These are phyloP conservation scores for Friedmanniomyces simplex DNA, from an alignment of 495 filamentous ascomycete genomes.

Conservation along the genomic window DNA sequence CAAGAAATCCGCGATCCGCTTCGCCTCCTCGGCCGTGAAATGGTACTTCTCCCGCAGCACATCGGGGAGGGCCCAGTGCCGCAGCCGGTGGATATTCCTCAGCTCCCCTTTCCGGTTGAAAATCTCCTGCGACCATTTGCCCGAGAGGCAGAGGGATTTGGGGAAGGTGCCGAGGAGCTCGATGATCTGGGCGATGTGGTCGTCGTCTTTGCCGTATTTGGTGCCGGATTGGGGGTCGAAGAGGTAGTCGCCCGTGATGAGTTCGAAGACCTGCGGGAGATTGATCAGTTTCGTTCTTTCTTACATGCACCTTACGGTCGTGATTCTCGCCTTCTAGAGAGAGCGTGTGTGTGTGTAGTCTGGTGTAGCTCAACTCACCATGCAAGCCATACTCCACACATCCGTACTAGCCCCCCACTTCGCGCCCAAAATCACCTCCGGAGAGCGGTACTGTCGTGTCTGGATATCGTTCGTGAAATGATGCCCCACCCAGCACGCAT, in stretches of 20 bases:
- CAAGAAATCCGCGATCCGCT: conserved; percentile 74
- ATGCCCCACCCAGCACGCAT: conserved; percentile 96
- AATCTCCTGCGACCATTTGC: conserved; percentile 98
- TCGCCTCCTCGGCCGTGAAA: conserved; percentile 66
- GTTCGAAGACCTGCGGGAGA: conserved; percentile 70
- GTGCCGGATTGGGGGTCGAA: conserved; percentile 98
- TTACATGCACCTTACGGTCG: too few species aligned
- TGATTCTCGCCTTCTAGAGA: too few species aligned
- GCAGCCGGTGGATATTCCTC: conserved; percentile 91
- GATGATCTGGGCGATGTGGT: conserved; percentile 98
- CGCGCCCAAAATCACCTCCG: conserved; percentile 89
- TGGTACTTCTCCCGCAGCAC: conserved; percentile 96
- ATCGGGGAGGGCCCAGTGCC: conserved; percentile 92
- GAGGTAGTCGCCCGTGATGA: conserved; percentile 97
- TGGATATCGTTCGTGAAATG: conserved; percentile 99
- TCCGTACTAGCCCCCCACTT: conserved; percentile 99
- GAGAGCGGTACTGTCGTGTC: conserved; percentile 92
- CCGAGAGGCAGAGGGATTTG: conserved; percentile 76
- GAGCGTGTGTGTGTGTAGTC: too few species aligned
- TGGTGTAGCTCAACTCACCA: conserved; percentile 52
- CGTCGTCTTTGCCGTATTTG: conserved; percentile 99
- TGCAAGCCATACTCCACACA: conserved; percentile 98
- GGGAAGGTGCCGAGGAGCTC: conserved; percentile 92
- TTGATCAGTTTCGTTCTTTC: too few species aligned
- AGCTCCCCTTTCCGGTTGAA: conserved; percentile 97